These are phyloP conservation scores for thale cress (Arabidopsis thaliana) DNA, from an alignment of 345 rosid species.

Conservation along the genomic window TAIR10.1 NC_003075.7:2791501-2792000, in stretches of 20 bases:
- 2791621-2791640: neutral
- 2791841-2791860: neutral
- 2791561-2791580: neutral
- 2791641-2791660: slow-evolving; percentile 11
- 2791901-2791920: neutral
- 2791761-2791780: neutral
- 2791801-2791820: no score
- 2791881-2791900: neutral
- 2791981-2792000: neutral
- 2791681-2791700: neutral
- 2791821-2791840: slow-evolving; percentile 4
- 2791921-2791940: neutral
- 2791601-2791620: neutral
- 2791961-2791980: neutral
- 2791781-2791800: no score
- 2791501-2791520: neutral
- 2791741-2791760: neutral
- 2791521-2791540: neutral
- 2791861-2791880: neutral
- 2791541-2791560: neutral
- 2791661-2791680: slow-evolving; percentile 9
- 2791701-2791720: neutral
- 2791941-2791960: neutral
- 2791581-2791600: neutral
- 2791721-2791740: neutral